A percentile compares a stretch with the other conserved stretches of the same genome.
Evolutionary conservation across 2,329 filamentous ascomycete species (phyloP).

Genomic region (Aschersonia sp.): DNA sequence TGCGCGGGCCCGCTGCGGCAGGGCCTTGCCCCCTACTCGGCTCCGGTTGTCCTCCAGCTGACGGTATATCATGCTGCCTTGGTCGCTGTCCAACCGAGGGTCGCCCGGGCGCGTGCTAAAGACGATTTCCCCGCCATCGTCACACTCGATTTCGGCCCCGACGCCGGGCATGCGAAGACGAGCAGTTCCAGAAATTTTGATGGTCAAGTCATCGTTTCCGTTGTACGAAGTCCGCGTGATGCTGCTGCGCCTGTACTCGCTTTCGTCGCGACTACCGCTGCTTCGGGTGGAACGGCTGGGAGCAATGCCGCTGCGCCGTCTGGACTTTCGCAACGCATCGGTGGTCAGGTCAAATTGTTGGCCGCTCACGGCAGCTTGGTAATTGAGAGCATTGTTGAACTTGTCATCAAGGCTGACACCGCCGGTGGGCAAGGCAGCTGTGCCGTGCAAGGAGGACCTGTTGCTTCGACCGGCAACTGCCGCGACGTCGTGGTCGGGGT

Average conservation of each 20-base stretch:
- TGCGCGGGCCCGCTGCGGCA: slow-evolving; percentile 29
- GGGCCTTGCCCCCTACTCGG: slow-evolving; percentile 26
- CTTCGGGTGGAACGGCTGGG: slow-evolving; percentile 44
- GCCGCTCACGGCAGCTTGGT: slow-evolving; percentile 38
- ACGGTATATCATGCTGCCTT: slow-evolving; percentile 30
- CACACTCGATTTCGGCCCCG: slow-evolving; percentile 39
- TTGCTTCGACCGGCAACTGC: slow-evolving; percentile 20
- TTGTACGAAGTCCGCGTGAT: slow-evolving; percentile 38
- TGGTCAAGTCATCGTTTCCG: slow-evolving; percentile 40
- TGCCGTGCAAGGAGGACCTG: slow-evolving; percentile 26
- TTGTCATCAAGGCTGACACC: slow-evolving; percentile 21
- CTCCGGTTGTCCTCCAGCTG: slow-evolving; percentile 28
- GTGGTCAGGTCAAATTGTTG: slow-evolving; percentile 36
- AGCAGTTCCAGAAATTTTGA: slow-evolving; percentile 42
- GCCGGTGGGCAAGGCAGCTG: slow-evolving; percentile 16
- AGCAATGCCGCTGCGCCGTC: slow-evolving; percentile 26
- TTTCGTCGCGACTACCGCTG: slow-evolving; percentile 47
- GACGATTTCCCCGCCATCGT: slow-evolving; percentile 45
- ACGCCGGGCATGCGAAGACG: slow-evolving; percentile 36
- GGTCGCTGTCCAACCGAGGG: slow-evolving; percentile 34
- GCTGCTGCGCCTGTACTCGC: slow-evolving; percentile 46
- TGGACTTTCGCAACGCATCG: slow-evolving; percentile 37
- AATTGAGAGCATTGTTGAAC: slow-evolving; percentile 20
- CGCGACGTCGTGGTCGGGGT: slow-evolving; percentile 24
- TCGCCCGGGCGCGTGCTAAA: slow-evolving; percentile 23